A percentile compares a stretch with the other conserved stretches of the same genome.
These are phyloP conservation scores for Fusarium concolor DNA, from an alignment of 2,329 filamentous ascomycete species.

Conservation along the genomic window DNA sequence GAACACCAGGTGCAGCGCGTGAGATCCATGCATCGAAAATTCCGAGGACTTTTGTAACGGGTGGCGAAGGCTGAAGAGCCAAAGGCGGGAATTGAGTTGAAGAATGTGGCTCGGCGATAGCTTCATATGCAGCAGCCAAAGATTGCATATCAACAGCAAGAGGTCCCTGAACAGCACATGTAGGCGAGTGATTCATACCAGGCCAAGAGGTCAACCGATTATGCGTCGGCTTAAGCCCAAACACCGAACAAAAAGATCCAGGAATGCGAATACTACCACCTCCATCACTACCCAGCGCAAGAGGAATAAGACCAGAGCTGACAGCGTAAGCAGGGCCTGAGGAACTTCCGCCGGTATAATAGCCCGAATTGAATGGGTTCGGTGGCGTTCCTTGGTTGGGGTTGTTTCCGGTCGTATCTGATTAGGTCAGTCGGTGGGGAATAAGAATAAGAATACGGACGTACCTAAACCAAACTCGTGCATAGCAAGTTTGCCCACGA, in stretches of 20 bases:
- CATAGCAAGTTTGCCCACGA: slow-evolving; percentile 81
- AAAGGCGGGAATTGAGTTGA: slow-evolving; percentile 64
- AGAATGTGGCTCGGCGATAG: slow-evolving; percentile 73
- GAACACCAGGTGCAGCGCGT: slow-evolving; percentile 55
- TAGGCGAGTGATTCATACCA: slow-evolving; percentile 67
- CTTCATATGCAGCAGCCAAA: slow-evolving; percentile 72
- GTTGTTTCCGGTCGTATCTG: slow-evolving; percentile 81
- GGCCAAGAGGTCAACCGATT: slow-evolving; percentile 73
- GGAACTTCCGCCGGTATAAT: slow-evolving; percentile 83
- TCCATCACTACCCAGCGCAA: slow-evolving; percentile 78
- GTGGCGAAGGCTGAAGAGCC: slow-evolving; percentile 40
- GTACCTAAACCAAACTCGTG: slow-evolving; percentile 78
- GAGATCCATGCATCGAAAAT: slow-evolving; percentile 74
- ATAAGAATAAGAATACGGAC: slow-evolving; percentile 27
- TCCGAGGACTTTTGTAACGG: slow-evolving; percentile 65
- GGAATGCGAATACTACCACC: slow-evolving; percentile 82
- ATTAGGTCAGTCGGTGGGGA: slow-evolving; percentile 10
- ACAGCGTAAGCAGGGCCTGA: slow-evolving; percentile 79
- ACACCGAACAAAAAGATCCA: slow-evolving; percentile 77
- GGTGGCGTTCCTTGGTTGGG: slow-evolving; percentile 77
- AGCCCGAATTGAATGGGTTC: slow-evolving; percentile 78
- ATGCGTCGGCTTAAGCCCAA: slow-evolving; percentile 79
- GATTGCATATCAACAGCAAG: slow-evolving; percentile 75
- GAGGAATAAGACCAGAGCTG: slow-evolving; percentile 75
- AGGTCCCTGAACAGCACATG: slow-evolving; percentile 74